A percentile compares a stretch with the other conserved stretches of the same genome.
Conservation (phyloP, 2,329 filamentous ascomycete genomes). For the Cytospora schulzeri region DNA sequence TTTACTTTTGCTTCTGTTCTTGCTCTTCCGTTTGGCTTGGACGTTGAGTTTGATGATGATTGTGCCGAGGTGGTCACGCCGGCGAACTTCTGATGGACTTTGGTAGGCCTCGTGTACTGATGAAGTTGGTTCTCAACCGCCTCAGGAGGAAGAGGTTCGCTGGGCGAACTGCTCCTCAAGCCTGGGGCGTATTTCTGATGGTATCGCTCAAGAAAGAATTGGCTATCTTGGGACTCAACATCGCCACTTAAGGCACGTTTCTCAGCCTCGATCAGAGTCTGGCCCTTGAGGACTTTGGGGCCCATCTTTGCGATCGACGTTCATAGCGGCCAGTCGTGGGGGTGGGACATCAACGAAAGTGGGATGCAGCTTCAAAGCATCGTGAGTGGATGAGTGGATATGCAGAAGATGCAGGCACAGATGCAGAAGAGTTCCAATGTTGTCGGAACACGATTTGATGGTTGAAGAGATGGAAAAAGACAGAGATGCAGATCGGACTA, state of each 20-base stretch:
- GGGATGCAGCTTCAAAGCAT: not conserved
- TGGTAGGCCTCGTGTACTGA: slow-evolving; percentile 14
- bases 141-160: slow-evolving; percentile 8
- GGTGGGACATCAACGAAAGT: not conserved
- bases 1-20: not conserved
- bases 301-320: slow-evolving; percentile 23
- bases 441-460: not conserved
- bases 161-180: slow-evolving; percentile 23
- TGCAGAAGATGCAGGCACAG: not conserved
- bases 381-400: not conserved
- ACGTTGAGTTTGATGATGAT: not conserved
- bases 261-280: slow-evolving; percentile 36
- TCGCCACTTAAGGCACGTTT: slow-evolving; percentile 35
- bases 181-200: slow-evolving; percentile 43
- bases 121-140: not conserved
- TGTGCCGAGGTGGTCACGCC: not conserved
- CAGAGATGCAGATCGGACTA: not conserved
- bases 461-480: not conserved
- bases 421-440: not conserved
- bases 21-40: not conserved
- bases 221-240: slow-evolving; percentile 49
- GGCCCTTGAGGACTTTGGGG: slow-evolving; percentile 19
- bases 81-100: slow-evolving; percentile 17
- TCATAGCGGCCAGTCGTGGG: slow-evolving; percentile 22
- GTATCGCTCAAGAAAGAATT: slow-evolving; percentile 43